Evolutionary conservation across 2,329 filamentous ascomycete genomes (phyloP).

Genomic region (Colletotrichum falcatum): DNA sequence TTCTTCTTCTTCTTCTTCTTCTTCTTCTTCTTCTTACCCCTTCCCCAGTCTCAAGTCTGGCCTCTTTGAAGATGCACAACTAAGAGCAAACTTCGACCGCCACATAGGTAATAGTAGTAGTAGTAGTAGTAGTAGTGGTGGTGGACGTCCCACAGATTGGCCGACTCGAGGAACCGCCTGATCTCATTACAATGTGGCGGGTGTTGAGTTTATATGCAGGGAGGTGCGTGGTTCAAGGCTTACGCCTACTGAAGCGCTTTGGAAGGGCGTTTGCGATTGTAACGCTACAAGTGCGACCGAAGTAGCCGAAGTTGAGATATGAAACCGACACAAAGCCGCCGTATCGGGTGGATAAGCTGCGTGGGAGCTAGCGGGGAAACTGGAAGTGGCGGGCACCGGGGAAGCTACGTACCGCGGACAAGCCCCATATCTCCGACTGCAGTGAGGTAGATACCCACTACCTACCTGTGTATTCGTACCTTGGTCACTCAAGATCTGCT

Average conservation of each 20-base stretch:
- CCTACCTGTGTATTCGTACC: too few species aligned
- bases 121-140: too few species aligned
- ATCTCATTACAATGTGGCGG: background rate
- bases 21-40: too few species aligned
- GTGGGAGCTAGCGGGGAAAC: constrained; percentile 18
- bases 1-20: too few species aligned
- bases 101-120: background rate
- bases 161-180: background rate
- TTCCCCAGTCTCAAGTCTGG: background rate
- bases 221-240: background rate
- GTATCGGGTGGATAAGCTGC: constrained; percentile 16
- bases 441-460: background rate
- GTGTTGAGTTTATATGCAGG: background rate
- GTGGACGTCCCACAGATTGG: background rate
- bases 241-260: background rate
- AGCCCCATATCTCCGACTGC: background rate
- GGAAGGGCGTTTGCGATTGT: background rate
- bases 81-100: background rate
- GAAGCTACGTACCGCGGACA: background rate
- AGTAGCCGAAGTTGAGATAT: constrained; percentile 38
- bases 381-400: background rate
- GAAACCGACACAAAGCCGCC: constrained; percentile 8
- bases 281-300: constrained; percentile 30
- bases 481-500: background rate
- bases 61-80: background rate